phyloP scores from a whole-genome alignment of 441 rosid genomes.

The Geranium incanum region DNA sequence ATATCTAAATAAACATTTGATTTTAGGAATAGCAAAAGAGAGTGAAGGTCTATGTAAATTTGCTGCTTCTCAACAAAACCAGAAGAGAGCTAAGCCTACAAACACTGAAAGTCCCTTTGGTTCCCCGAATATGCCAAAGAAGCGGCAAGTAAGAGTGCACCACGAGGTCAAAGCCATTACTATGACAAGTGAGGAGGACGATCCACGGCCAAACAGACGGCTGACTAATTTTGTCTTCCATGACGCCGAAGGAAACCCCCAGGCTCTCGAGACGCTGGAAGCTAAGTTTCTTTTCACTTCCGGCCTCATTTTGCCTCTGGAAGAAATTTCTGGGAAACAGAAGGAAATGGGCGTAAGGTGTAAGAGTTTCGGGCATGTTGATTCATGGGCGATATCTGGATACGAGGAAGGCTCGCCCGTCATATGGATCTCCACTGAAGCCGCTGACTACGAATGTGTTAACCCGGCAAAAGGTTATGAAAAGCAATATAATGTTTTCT shows the following conservation, averaged over 20 bases:
- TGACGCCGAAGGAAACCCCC: conserved; percentile 38
- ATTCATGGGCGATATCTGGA: conserved; percentile 70
- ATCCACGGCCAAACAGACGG: conserved; percentile 50
- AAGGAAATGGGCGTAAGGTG: conserved; percentile 44
- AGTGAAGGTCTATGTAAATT: neutral
- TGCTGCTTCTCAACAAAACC: conserved; percentile 2
- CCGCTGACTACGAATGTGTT: conserved; percentile 59
- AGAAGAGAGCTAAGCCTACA: conserved; percentile 18
- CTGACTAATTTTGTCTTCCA: conserved; percentile 54
- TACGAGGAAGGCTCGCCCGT: conserved; percentile 70
- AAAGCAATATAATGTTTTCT: conserved; percentile 43
- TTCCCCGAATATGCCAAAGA: conserved; percentile 23
- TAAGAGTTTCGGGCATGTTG: conserved; percentile 53
- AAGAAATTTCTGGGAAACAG: conserved; percentile 34
- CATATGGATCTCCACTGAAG: conserved; percentile 62
- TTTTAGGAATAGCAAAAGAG: neutral
- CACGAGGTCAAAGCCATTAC: conserved; percentile 22
- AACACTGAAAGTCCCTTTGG: neutral
- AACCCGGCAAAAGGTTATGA: conserved; percentile 56
- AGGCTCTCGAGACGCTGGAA: conserved; percentile 69
- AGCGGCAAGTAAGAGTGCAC: conserved; percentile 16
- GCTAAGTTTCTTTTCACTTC: conserved; percentile 44
- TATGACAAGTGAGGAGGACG: conserved; percentile 32
- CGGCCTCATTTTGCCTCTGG: conserved; percentile 54
- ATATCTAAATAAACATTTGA: neutral